Conservation (phyloP, 129 eudicot genomes). For the Solidago caesia region DNA sequence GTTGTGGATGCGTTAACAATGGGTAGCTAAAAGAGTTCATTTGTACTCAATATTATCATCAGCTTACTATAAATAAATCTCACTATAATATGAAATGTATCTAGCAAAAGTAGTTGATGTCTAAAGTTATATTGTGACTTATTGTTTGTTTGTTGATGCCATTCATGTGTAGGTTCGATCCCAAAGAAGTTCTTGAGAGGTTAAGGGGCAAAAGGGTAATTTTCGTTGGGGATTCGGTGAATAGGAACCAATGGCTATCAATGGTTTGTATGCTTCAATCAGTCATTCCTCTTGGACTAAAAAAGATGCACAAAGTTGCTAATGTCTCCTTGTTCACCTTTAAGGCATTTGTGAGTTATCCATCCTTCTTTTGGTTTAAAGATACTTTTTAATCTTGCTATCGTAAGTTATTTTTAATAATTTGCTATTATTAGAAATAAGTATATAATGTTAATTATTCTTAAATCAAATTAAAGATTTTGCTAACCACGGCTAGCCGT, state of each 20-base stretch:
- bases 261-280: conserved; percentile 50
- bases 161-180: conserved; percentile 39
- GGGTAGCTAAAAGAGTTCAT: no score
- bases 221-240: conserved; percentile 54
- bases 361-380: background rate
- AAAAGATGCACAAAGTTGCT: conserved; percentile 32
- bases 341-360: conserved; percentile 46
- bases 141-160: background rate
- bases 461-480: no score
- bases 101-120: no score
- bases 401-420: no score
- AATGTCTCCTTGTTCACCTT: conserved; percentile 50
- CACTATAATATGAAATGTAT: no score
- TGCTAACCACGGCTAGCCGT: no score
- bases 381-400: no score
- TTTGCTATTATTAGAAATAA: no score
- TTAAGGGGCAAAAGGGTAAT: conserved; percentile 45
- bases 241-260: conserved; percentile 59
- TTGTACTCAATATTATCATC: no score
- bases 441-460: no score
- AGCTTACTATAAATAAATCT: no score
- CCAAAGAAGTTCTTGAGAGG: conserved; percentile 41
- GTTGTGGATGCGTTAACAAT: no score
- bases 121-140: background rate
- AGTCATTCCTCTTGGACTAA: conserved; percentile 33